These are phyloP conservation scores for Colletotrichum sp. DNA, from an alignment of 2,329 filamentous ascomycete genomes.

Conservation along the genomic window DNA sequence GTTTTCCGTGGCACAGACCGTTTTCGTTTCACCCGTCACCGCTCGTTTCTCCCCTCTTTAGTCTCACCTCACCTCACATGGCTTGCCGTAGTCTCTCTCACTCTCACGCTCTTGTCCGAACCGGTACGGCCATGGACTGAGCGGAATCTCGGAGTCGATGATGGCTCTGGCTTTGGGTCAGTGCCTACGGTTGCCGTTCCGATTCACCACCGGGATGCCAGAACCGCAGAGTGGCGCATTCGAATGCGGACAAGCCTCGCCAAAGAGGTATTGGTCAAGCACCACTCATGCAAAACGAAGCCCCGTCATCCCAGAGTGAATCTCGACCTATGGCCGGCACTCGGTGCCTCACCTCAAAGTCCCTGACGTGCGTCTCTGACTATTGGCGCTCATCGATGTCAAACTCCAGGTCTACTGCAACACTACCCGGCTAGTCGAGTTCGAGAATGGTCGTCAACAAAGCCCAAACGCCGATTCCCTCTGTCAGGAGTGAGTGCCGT, in stretches of 20 bases:
- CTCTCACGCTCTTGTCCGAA: not conserved
- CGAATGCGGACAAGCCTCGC: not conserved
- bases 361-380: not conserved
- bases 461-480: not conserved
- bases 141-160: not conserved
- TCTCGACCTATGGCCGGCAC: not conserved
- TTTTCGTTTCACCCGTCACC: constrained; percentile 18
- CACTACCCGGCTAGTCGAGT: not conserved
- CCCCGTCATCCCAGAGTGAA: not conserved
- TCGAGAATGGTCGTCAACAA: not conserved
- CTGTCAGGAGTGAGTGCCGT: not conserved
- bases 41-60: not conserved
- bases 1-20: constrained; percentile 13
- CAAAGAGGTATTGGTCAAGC: not conserved
- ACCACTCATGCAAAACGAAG: not conserved
- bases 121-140: not conserved
- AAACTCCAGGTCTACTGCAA: not conserved
- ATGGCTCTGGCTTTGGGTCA: not conserved
- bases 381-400: not conserved
- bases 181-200: constrained; percentile 2
- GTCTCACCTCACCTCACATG: constrained; percentile 6
- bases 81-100: not conserved
- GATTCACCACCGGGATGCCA: not conserved
- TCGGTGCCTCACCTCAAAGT: not conserved
- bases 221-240: not conserved